phyloP scores from a whole-genome alignment of 2,329 filamentous ascomycete genomes.

The Westerdykella ornata region DNA sequence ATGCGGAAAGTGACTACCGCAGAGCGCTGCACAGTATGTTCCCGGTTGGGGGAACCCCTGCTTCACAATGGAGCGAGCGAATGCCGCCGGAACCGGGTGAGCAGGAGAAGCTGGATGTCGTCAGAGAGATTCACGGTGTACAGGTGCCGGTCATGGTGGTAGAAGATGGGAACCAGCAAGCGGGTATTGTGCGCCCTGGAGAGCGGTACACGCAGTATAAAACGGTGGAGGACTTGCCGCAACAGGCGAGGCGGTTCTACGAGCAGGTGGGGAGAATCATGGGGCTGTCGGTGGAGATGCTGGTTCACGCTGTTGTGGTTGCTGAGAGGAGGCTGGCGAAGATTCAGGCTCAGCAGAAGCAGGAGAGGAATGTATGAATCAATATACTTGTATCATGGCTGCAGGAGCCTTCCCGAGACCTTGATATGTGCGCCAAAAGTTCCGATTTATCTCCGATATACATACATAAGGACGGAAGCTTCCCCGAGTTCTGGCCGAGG shows the following conservation, averaged over 20 bases:
- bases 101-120: constrained; percentile 27
- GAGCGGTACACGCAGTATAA: constrained; percentile 47
- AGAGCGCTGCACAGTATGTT: constrained; percentile 40
- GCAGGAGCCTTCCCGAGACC: too few relatives aligned
- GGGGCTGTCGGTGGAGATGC: constrained; percentile 45
- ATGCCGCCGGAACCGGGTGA: constrained; percentile 21
- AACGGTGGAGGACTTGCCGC: constrained; percentile 43
- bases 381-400: background rate
- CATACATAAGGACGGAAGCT: too few relatives aligned
- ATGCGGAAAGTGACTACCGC: constrained; percentile 37
- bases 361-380: background rate
- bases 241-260: constrained; percentile 45
- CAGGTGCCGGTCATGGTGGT: constrained; percentile 38
- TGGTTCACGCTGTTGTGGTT: constrained; percentile 47
- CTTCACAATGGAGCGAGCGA: background rate
- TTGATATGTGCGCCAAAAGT: too few relatives aligned
- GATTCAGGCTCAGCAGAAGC: constrained; percentile 4
- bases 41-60: constrained; percentile 20
- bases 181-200: constrained; percentile 40
- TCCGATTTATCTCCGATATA: too few relatives aligned
- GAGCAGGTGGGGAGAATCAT: constrained; percentile 46
- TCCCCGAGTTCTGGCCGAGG: too few relatives aligned
- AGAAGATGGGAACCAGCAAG: constrained; percentile 27
- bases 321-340: constrained; percentile 39
- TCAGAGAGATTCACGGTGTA: constrained; percentile 40